A percentile compares a stretch with the other conserved stretches of the same genome.
Conservation (phyloP, 257 asterid genomes). For the Primulina tabacum region DNA sequence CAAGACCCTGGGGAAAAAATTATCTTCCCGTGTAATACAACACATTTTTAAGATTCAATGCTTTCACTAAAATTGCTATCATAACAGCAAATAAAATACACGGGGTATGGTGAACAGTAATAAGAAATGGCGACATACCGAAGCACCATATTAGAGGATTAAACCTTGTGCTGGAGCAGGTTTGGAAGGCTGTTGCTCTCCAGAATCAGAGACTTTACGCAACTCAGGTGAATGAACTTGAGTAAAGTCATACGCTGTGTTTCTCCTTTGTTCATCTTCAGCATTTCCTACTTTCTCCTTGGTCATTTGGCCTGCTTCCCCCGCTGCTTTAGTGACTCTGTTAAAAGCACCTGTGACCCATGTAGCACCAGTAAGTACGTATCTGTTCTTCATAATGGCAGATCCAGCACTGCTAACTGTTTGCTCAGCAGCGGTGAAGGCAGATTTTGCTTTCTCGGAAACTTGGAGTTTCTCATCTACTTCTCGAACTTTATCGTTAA, state of each 20-base stretch:
- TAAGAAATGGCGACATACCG: not conserved
- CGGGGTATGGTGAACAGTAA: not conserved
- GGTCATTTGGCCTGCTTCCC: slow-evolving; percentile 41
- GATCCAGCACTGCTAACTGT: slow-evolving; percentile 47
- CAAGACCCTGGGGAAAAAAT: too few species aligned
- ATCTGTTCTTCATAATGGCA: slow-evolving; percentile 49
- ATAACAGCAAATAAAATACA: not conserved
- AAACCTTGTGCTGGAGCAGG: slow-evolving; percentile 16
- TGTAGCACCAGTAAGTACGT: slow-evolving; percentile 38
- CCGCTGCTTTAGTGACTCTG: slow-evolving; percentile 45
- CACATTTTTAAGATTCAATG: not conserved
- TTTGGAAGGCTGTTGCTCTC: not conserved
- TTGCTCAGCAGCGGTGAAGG: slow-evolving; percentile 41
- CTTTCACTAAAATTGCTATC: not conserved
- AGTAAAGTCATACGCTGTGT: slow-evolving; percentile 23
- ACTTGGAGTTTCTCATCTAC: slow-evolving; percentile 46
- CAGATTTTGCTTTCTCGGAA: slow-evolving; percentile 42
- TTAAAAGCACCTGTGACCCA: slow-evolving; percentile 49
- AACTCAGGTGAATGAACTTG: slow-evolving; percentile 24
- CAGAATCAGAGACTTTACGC: slow-evolving; percentile 14
- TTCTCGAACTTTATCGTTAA: slow-evolving; percentile 42
- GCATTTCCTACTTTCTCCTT: slow-evolving; percentile 29
- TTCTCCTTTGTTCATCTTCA: slow-evolving; percentile 33
- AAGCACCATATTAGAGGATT: slow-evolving; percentile 13
- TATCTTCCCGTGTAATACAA: not conserved